Evolutionary conservation across 306 rosid species (phyloP).

Genomic region (Vigna angularis): DNA sequence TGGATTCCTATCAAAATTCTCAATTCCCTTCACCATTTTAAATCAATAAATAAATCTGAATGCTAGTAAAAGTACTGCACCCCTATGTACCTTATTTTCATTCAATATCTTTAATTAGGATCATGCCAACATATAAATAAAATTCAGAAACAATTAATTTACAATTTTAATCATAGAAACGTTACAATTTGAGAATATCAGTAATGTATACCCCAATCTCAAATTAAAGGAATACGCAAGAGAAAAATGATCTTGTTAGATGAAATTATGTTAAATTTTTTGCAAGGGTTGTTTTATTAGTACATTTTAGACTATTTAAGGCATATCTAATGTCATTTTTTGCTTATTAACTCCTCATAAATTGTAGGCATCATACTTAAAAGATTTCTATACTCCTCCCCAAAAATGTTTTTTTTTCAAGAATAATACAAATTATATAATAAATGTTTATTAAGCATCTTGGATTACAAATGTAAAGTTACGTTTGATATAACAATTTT

Average conservation of each 20-base stretch:
- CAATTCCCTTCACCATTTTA: neutral
- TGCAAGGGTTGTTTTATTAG: neutral
- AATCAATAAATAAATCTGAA: neutral
- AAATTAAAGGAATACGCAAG: neutral
- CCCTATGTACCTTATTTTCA: neutral
- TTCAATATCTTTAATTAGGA: neutral
- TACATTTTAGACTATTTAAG: neutral
- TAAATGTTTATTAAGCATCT: too few species aligned
- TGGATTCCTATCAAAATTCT: conserved; percentile 23
- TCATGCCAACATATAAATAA: neutral
- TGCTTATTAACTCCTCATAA: too few species aligned
- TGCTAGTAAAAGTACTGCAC: neutral
- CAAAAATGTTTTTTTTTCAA: too few species aligned
- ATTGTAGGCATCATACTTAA: too few species aligned
- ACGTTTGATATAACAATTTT: too few species aligned
- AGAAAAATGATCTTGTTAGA: neutral
- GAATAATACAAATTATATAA: too few species aligned
- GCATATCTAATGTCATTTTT: neutral
- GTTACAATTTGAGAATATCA: neutral
- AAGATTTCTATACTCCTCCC: too few species aligned
- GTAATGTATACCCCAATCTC: neutral
- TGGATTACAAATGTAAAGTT: too few species aligned
- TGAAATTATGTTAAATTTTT: neutral
- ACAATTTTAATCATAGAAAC: neutral
- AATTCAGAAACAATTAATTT: neutral